Base-by-base conservation (phyloP, 768 basidiomycete species). In the Leccinum aurantiacum region DNA sequence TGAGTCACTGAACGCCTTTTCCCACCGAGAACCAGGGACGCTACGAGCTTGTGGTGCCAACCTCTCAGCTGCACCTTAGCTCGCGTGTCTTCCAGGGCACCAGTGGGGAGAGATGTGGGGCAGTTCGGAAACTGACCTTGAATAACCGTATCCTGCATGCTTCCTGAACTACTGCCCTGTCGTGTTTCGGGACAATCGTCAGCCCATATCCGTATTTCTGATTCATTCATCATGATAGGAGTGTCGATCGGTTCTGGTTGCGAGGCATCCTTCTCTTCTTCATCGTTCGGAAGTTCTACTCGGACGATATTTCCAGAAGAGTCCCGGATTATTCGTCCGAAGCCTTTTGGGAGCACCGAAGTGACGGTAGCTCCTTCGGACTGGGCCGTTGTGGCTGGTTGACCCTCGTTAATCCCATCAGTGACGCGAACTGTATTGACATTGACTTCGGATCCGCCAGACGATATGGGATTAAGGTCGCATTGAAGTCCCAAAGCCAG, bases 251-350 rank as follows among this genome's bases (percentile, higher is more conserved):
- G 57, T 15, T 79, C 73, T 54, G 58, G 62, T 19, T 63, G 60
- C 41, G 59, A 69, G 31, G 51, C 64, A n/a, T 60, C 38, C 38
- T 64, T 65, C 7, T 60, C 68, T 38, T 79, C 79, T 31, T 81
- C 79, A 22, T 82, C 81, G 46, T 82, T 83, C 15, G 80, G 75
- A 56, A 94, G 67, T 67, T 91, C 86, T 46, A 95, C 78, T 51
- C 84, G 79, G 22, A 93, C 67, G 41, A 95, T 79, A 63, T 88
- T 88, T 29, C 95, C 95, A 3, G 82, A 77, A 38, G 80, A 85
- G 72, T 95, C 94, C 51, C 93, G 82, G 54, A 93, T 73, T 65
- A 98, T 95, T 69, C 85, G 83, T 31, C 93, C 95, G 69, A 84
- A 88, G 2, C 90, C 90, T 65, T 79, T 84, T 13, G 83, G 85